Base-by-base conservation (phyloP, 1,139 yeast genomes). In the Hanseniaspora gamundiae region DNA sequence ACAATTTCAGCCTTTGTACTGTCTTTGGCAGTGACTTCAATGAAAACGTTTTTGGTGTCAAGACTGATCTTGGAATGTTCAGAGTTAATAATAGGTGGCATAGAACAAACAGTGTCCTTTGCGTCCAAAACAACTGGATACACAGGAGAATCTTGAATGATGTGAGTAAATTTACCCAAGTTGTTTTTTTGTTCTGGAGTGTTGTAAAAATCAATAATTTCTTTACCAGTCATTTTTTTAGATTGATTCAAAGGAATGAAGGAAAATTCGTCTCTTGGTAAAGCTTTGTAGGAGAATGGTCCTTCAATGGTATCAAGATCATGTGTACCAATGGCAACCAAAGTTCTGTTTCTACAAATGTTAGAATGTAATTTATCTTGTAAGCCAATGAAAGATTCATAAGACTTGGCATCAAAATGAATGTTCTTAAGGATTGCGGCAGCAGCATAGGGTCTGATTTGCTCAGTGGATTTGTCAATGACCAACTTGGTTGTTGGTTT, bases 291-390 rank as follows among this genome's bases (percentile, higher is more conserved):
- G 45, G 88, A 78, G 69, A 87, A 85, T 45, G 95, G 95, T 22
- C 91, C 86, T 40, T 74, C 65, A 53, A 91, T 69, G 43, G 83
- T 76, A 62, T 85, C 95, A 50, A 82, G 70, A 66, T 93, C 97
- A 62, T 93, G 99, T 47, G 99, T 93, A 56, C 99, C 99, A 71
- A 88, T 87, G 47, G 98, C 97, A 45, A 91, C 98, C 57, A 93
- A 74, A 38, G 95, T 81, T 71, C 99, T 83, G 66, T 88, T 84
- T 70, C 98, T 88, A 66, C 98, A 91, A 60, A 93, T 71, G 65
- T 93, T 93, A 49, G 94, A 72, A 68, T 93, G 99, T 53, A 93
- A 73, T 66, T 93, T 93, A 65, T 93, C 99, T 68, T 93, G 99
- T 55, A 93, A 71, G 27, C 95, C 81, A 60, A 93, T 91, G 71